Evolutionary conservation across 2,329 filamentous ascomycete genomes (phyloP).

Genomic region (Aureobasidium melanogenum): DNA sequence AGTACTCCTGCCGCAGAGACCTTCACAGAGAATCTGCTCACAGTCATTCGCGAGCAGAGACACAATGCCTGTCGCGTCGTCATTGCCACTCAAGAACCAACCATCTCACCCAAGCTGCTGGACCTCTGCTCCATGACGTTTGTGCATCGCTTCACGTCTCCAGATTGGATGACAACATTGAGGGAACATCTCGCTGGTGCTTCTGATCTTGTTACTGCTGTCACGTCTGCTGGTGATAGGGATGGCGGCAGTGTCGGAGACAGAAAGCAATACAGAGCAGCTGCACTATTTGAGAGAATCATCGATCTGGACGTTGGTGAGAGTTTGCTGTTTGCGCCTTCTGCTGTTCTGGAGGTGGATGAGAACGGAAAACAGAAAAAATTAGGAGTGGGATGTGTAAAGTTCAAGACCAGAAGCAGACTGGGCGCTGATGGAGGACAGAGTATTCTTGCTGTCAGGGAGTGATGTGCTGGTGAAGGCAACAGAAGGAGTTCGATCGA

Average conservation of each 20-base stretch:
- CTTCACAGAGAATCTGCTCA: slow-evolving; percentile 55
- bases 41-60: slow-evolving; percentile 59
- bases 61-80: slow-evolving; percentile 59
- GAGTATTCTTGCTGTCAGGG: slow-evolving; percentile 19
- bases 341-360: slow-evolving; percentile 19
- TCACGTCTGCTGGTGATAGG: no score
- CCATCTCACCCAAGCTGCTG: slow-evolving; percentile 57
- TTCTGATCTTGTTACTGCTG: slow-evolving; percentile 14
- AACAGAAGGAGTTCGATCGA: neutral
- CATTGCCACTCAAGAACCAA: slow-evolving; percentile 71
- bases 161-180: slow-evolving; percentile 50
- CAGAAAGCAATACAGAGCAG: neutral
- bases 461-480: neutral
- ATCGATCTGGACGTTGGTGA: slow-evolving; percentile 23
- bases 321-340: slow-evolving; percentile 25
- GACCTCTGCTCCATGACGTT: slow-evolving; percentile 65
- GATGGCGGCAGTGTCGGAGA: neutral
- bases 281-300: slow-evolving; percentile 23
- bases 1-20: slow-evolving; percentile 44
- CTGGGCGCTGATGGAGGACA: slow-evolving; percentile 21
- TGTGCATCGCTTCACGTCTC: slow-evolving; percentile 62
- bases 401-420: slow-evolving; percentile 23
- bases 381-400: slow-evolving; percentile 18
- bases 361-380: slow-evolving; percentile 16
- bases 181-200: slow-evolving; percentile 40